A percentile compares a stretch with the other conserved stretches of the same genome.
These are phyloP conservation scores for Diatrype stigma DNA, from an alignment of 2,329 filamentous ascomycete genomes.

Conservation along the genomic window DNA sequence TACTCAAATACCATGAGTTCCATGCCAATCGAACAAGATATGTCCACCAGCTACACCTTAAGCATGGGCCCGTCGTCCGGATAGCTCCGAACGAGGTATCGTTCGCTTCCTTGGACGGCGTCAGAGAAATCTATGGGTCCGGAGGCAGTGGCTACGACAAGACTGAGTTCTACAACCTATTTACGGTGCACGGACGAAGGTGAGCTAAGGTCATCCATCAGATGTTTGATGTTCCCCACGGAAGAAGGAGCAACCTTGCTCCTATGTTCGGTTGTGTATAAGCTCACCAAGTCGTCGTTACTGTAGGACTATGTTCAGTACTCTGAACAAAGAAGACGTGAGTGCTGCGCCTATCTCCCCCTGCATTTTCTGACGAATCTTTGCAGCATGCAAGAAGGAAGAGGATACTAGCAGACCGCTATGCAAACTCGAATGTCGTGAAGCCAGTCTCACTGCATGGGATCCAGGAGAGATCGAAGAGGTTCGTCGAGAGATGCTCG, in stretches of 20 bases:
- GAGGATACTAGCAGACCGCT: slow-evolving; percentile 60
- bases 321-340: slow-evolving; percentile 49
- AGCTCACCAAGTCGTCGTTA: slow-evolving; percentile 1
- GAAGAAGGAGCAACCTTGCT: too few species aligned
- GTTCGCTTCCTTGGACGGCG: slow-evolving; percentile 50
- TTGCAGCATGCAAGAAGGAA: slow-evolving; percentile 58
- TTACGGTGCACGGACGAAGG: slow-evolving; percentile 54
- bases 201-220: too few species aligned
- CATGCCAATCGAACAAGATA: slow-evolving; percentile 48
- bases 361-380: slow-evolving; percentile 4
- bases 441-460: slow-evolving; percentile 50
- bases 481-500: slow-evolving; percentile 51
- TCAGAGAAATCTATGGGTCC: slow-evolving; percentile 61
- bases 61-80: slow-evolving; percentile 55
- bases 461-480: slow-evolving; percentile 52
- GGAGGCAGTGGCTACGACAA: slow-evolving; percentile 62
- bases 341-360: slow-evolving; percentile 16
- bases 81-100: slow-evolving; percentile 56
- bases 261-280: not conserved
- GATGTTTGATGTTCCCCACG: too few species aligned
- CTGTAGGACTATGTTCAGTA: slow-evolving; percentile 56
- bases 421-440: slow-evolving; percentile 65
- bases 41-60: slow-evolving; percentile 50
- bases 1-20: slow-evolving; percentile 55
- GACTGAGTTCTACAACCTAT: slow-evolving; percentile 60